Conservation (phyloP, 495 filamentous ascomycete species). For the Parmelia sp. region DNA sequence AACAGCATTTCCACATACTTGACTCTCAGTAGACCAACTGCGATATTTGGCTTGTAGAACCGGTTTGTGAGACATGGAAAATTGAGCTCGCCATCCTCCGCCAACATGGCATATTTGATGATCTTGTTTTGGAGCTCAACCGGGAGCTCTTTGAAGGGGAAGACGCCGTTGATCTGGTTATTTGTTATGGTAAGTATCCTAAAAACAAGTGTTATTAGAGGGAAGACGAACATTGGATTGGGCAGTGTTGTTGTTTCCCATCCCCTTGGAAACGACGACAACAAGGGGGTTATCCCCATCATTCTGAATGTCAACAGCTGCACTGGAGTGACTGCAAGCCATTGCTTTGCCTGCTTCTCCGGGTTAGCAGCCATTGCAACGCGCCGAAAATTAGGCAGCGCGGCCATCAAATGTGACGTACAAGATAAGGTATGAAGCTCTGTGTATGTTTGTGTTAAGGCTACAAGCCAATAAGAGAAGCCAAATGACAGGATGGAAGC, state of each 20-base stretch:
- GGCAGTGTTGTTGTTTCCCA: not conserved
- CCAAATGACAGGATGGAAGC: not conserved
- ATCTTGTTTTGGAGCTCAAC: constrained; percentile 5
- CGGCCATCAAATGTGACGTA: not conserved
- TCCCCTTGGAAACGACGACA: not conserved
- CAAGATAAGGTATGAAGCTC: not conserved
- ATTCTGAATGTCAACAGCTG: not conserved
- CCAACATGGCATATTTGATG: constrained; percentile 9
- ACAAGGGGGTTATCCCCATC: not conserved
- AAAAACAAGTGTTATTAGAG: not conserved
- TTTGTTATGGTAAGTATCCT: not conserved
- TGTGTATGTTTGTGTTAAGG: not conserved
- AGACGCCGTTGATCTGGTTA: not conserved
- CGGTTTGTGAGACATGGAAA: constrained; percentile 13
- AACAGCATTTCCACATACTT: not conserved
- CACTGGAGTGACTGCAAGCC: not conserved
- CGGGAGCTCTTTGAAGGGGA: not conserved
- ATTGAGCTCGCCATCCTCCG: not conserved
- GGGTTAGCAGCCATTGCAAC: not conserved
- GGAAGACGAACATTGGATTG: not conserved
- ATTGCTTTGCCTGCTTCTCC: not conserved
- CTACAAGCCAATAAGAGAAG: not conserved
- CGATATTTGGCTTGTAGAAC: constrained; percentile 1
- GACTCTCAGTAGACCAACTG: not conserved
- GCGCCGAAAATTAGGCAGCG: no score